phyloP scores from a whole-genome alignment of 1,284 basidiomycete species.

The Lentinus polychrous region DNA sequence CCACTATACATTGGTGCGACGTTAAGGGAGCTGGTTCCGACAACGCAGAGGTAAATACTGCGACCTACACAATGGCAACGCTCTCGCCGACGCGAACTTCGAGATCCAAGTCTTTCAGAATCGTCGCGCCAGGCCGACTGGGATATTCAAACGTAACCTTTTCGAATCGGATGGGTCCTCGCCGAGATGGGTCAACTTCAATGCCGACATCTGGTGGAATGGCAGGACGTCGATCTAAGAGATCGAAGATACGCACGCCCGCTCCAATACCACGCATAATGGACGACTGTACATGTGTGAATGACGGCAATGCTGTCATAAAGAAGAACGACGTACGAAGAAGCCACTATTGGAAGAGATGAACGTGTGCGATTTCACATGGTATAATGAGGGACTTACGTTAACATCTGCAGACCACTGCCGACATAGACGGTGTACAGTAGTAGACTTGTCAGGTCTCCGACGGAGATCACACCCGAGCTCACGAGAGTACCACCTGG shows the following conservation, averaged over 20 bases:
- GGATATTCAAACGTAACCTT: conserved; percentile 85
- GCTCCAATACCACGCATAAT: conserved; percentile 93
- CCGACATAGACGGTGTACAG: conserved; percentile 93
- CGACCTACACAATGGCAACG: conserved; percentile 85
- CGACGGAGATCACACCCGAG: conserved; percentile 81
- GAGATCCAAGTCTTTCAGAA: conserved; percentile 76
- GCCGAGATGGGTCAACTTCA: conserved; percentile 43
- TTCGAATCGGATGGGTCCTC: conserved; percentile 73
- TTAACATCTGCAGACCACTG: conserved; percentile 72
- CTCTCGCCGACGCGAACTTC: conserved; percentile 79
- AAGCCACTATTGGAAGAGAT: conserved; percentile 24
- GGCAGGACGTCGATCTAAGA: conserved; percentile 75
- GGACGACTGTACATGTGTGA: conserved; percentile 46
- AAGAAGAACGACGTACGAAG: conserved; percentile 29
- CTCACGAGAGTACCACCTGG: conserved; percentile 87
- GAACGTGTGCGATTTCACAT: conserved; percentile 6
- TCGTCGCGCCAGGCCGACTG: conserved; percentile 67
- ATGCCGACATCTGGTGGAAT: conserved; percentile 64
- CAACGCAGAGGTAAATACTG: conserved; percentile 2
- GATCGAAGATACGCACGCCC: conserved; percentile 87
- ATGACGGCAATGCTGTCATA: background rate
- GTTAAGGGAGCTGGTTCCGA: background rate
- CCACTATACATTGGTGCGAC: conserved; percentile 43
- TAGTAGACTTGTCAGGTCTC: conserved; percentile 85
- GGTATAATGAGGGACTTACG: conserved; percentile 39